Evolutionary conservation across 2,329 filamentous ascomycete genomes (phyloP).

Genomic region (Fusarium newnesense): DNA sequence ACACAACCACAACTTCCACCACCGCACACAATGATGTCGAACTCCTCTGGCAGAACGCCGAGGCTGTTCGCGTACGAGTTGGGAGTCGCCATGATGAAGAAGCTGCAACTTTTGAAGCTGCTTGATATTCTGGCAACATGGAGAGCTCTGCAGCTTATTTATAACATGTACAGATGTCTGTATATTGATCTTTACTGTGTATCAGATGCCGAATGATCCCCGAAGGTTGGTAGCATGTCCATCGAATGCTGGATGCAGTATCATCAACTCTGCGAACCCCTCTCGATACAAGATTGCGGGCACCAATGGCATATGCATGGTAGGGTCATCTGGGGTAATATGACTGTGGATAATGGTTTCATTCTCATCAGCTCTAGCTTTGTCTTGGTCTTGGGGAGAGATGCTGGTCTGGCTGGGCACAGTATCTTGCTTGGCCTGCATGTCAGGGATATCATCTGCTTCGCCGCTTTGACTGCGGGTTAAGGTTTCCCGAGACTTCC

Average conservation of each 20-base stretch:
- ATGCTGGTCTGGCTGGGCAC: not conserved
- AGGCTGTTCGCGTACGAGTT: constrained; percentile 29
- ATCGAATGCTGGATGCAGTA: constrained; percentile 26
- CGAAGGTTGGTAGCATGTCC: constrained; percentile 18
- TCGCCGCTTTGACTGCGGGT: constrained; percentile 12
- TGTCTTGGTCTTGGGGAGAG: not conserved
- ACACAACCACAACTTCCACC: constrained; percentile 75
- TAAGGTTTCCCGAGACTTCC: constrained; percentile 10
- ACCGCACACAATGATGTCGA: constrained; percentile 83
- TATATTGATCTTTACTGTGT: constrained; percentile 3
- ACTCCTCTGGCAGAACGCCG: constrained; percentile 72
- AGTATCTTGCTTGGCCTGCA: constrained; percentile 31
- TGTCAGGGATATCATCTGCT: constrained; percentile 27
- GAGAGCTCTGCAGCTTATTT: constrained; percentile 11
- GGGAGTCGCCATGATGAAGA: constrained; percentile 33
- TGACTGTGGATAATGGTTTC: constrained; percentile 30
- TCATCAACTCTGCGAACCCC: constrained; percentile 33
- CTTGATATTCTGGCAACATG: not conserved
- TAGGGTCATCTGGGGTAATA: constrained; percentile 28
- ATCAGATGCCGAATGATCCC: constrained; percentile 39
- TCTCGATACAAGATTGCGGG: constrained; percentile 35
- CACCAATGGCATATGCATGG: constrained; percentile 37
- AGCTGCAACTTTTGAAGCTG: not conserved
- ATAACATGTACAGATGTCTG: not conserved
- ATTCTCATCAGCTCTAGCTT: constrained; percentile 23